These are phyloP conservation scores for Planoprotostelium fungivorum DNA, from an alignment of 78 protist species.

Conservation along the genomic window DNA sequence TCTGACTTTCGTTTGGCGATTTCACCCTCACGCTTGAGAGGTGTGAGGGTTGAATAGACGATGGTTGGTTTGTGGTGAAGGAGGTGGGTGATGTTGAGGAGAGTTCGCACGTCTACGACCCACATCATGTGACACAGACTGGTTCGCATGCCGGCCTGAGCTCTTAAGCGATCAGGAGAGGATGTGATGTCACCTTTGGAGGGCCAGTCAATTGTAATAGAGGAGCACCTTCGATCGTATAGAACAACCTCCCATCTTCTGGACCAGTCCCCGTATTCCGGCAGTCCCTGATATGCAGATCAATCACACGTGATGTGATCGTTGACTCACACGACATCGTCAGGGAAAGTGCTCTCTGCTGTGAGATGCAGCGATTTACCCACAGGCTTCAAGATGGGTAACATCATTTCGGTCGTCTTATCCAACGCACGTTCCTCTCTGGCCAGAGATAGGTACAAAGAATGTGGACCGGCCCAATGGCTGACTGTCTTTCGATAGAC, in stretches of 20 bases:
- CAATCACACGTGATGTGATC: background rate
- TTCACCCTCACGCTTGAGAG: too few species aligned
- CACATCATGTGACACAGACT: background rate
- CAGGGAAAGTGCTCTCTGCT: too few species aligned
- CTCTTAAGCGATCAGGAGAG: too few species aligned
- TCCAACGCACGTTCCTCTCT: background rate
- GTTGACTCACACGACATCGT: too few species aligned
- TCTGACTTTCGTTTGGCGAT: too few species aligned
- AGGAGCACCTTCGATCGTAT: background rate
- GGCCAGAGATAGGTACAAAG: background rate
- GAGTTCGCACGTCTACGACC: background rate
- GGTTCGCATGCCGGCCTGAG: background rate
- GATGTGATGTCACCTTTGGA: too few species aligned
- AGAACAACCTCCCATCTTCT: background rate
- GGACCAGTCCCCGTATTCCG: background rate
- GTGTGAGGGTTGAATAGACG: too few species aligned
- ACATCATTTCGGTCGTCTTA: background rate
- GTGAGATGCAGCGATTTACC: too few species aligned
- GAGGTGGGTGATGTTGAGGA: too few species aligned
- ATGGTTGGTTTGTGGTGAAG: too few species aligned
- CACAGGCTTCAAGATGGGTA: background rate
- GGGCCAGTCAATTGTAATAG: background rate
- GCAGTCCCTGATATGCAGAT: background rate
- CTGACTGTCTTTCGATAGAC: background rate
- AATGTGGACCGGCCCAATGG: background rate